phyloP scores from a whole-genome alignment of 164 flowering plant species.

The Paratinospora sagittata region DNA sequence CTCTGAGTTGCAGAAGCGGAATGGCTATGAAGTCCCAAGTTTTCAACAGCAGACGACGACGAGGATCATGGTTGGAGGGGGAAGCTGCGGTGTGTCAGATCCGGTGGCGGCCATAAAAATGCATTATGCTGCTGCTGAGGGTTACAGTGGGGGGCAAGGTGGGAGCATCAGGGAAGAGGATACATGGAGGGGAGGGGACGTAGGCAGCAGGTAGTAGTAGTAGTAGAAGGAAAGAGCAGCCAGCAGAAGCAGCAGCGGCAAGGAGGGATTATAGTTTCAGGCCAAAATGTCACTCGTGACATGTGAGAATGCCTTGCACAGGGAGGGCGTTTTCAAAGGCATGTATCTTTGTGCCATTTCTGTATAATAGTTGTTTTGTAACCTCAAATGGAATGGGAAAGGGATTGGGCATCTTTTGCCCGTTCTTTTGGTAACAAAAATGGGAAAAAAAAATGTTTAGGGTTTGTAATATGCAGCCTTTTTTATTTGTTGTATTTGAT shows the following conservation, averaged over 20 bases:
- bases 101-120: constrained; percentile 73
- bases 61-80: constrained; percentile 43
- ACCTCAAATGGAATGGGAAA: constrained; percentile 30
- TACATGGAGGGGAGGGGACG: constrained; percentile 55
- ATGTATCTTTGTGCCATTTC: constrained; percentile 25
- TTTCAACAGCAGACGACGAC: constrained; percentile 34
- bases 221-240: too few relatives aligned
- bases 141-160: constrained; percentile 33
- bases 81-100: constrained; percentile 60
- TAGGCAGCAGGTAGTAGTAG: constrained; percentile 48
- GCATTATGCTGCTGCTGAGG: constrained; percentile 64
- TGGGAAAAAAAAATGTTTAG: constrained; percentile 12
- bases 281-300: background rate
- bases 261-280: too few relatives aligned
- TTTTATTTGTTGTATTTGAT: constrained; percentile 44
- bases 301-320: background rate
- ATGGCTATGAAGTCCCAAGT: constrained; percentile 42
- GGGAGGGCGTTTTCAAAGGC: background rate
- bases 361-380: constrained; percentile 59
- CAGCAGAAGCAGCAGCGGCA: too few relatives aligned
- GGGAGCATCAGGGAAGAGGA: constrained; percentile 51
- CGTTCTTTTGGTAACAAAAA: constrained; percentile 14
- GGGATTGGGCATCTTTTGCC: constrained; percentile 19
- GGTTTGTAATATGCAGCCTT: constrained; percentile 39
- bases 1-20: constrained; percentile 46